phyloP scores from a whole-genome alignment of 2,329 filamentous ascomycete genomes.

The Pseudogymnoascus sp. region DNA sequence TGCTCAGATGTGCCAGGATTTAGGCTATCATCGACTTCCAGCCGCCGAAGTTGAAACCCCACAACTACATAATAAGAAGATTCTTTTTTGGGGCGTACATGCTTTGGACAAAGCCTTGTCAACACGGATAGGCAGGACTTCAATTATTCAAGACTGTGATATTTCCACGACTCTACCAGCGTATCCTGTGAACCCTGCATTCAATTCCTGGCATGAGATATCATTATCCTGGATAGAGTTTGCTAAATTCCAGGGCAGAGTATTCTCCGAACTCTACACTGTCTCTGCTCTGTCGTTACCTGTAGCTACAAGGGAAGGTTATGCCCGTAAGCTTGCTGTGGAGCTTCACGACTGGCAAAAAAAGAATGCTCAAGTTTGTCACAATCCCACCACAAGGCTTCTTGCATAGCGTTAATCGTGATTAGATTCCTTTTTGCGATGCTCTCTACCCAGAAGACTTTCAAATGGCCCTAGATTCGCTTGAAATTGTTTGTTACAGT shows the following conservation, averaged over 20 bases:
- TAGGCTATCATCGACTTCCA: conserved; percentile 12
- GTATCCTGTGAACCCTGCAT: neutral
- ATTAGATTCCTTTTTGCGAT: neutral
- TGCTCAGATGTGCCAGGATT: conserved; percentile 10
- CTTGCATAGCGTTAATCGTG: neutral
- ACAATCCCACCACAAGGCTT: neutral
- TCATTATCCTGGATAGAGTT: conserved; percentile 14
- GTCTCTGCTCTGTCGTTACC: conserved; percentile 7
- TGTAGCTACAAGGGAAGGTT: neutral
- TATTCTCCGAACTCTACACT: conserved; percentile 12
- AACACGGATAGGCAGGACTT: conserved; percentile 14
- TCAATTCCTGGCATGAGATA: conserved; percentile 12
- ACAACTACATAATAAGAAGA: conserved; percentile 4
- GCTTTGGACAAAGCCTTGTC: conserved; percentile 15
- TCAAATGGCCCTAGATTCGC: conserved; percentile 14
- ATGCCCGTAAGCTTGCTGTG: neutral
- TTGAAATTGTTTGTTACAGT: conserved; percentile 13
- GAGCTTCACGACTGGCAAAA: neutral
- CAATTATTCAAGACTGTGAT: conserved; percentile 16
- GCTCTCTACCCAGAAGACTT: conserved; percentile 9
- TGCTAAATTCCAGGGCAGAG: conserved; percentile 12
- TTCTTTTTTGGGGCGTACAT: conserved; percentile 16
- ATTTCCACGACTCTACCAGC: conserved; percentile 11
- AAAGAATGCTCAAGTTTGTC: neutral
- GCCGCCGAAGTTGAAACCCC: neutral